phyloP scores from a whole-genome alignment of 2,329 filamentous ascomycete genomes.

The Aspergillus sclerotialis region DNA sequence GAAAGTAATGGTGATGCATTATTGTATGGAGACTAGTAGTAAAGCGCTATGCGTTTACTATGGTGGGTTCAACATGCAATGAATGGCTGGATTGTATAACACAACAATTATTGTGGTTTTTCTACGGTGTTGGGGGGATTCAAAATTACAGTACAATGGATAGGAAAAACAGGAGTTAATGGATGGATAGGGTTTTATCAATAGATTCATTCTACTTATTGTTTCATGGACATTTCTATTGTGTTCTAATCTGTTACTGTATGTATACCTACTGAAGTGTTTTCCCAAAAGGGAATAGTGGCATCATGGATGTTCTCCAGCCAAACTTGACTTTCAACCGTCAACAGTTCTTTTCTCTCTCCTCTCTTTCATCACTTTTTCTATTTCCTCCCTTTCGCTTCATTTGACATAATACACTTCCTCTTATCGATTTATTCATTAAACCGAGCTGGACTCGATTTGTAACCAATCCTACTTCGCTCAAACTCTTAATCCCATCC shows the following conservation, averaged over 20 bases:
- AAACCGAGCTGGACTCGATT: conserved; percentile 8
- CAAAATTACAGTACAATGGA: not conserved
- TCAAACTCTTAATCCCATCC: conserved; percentile 1
- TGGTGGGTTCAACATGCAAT: conserved; percentile 48
- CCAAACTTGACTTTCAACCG: not conserved
- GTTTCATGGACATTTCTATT: not conserved
- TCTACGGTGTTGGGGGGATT: not conserved
- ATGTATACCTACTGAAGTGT: not conserved
- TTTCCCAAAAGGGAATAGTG: not conserved
- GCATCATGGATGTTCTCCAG: not conserved
- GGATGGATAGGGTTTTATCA: not conserved
- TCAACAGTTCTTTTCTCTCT: not conserved
- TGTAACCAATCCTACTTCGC: not conserved
- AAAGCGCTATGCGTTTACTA: conserved; percentile 62
- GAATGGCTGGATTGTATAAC: too few species aligned
- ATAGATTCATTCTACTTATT: not conserved
- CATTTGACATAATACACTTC: not conserved
- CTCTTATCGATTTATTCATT: not conserved
- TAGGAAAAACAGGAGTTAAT: not conserved
- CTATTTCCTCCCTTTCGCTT: too few species aligned
- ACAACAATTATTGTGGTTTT: conserved; percentile 7
- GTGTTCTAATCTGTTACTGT: too few species aligned
- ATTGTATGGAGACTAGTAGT: conserved; percentile 83
- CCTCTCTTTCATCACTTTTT: not conserved
- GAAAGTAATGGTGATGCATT: conserved; percentile 74